Evolutionary conservation across 225 moss, liverwort and hornwort genomes (phyloP).

Genomic region (Physcomitrium patens): DNA sequence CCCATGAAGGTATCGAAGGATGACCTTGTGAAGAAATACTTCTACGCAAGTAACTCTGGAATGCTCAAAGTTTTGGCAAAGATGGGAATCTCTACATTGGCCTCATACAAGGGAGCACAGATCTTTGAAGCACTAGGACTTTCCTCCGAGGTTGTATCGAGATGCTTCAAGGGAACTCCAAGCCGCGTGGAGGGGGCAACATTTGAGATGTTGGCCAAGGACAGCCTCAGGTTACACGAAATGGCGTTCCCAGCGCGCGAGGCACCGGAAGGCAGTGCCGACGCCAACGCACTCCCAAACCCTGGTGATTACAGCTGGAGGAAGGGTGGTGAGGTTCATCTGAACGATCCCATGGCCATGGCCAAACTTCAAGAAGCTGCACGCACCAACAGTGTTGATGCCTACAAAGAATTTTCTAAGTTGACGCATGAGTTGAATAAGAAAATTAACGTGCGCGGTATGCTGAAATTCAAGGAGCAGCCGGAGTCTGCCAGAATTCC

Average conservation of each 20-base stretch:
- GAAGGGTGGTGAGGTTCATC: conserved; percentile 61
- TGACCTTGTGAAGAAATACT: conserved; percentile 56
- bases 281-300: conserved; percentile 66
- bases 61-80: conserved; percentile 77
- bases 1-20: conserved; percentile 40
- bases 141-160: conserved; percentile 59
- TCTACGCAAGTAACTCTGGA: conserved; percentile 65
- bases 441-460: conserved; percentile 55
- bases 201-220: conserved; percentile 60
- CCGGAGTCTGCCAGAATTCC: conserved; percentile 28
- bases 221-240: conserved; percentile 45
- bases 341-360: conserved; percentile 69
- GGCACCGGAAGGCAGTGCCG: conserved; percentile 56
- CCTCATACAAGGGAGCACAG: conserved; percentile 70
- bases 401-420: conserved; percentile 58
- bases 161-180: conserved; percentile 68
- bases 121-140: conserved; percentile 72
- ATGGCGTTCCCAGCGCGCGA: conserved; percentile 47
- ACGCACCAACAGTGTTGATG: conserved; percentile 46
- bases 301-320: conserved; percentile 71
- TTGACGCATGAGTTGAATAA: conserved; percentile 58
- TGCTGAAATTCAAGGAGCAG: conserved; percentile 62
- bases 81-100: conserved; percentile 72
- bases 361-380: conserved; percentile 71
- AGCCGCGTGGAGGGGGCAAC: conserved; percentile 72